Percentiles rank a stretch among this genome's conserved stretches.
phyloP scores from a whole-genome alignment of 495 filamentous ascomycete genomes.

The Clohesyomyces aquaticus region DNA sequence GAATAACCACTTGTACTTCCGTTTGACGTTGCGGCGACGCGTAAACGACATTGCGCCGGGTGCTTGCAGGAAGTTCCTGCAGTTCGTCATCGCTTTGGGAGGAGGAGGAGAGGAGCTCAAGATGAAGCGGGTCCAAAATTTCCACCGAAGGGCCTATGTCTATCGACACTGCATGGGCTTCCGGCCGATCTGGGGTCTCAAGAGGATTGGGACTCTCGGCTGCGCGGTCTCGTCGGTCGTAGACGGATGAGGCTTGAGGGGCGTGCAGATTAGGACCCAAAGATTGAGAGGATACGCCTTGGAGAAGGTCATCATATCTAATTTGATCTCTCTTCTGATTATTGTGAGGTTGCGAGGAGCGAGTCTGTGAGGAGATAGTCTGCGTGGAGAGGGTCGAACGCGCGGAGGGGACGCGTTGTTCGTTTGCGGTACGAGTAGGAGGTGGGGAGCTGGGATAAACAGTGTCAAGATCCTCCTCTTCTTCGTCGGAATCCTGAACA shows the following conservation, averaged over 20 bases:
- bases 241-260: background rate
- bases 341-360: background rate
- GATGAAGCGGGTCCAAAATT: background rate
- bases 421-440: background rate
- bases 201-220: conserved; percentile 31
- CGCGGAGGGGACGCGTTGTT: conserved; percentile 1
- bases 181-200: background rate
- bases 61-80: conserved; percentile 19
- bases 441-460: conserved; percentile 4
- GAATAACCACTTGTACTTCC: conserved; percentile 22
- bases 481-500: conserved; percentile 40
- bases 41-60: background rate
- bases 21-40: conserved; percentile 15
- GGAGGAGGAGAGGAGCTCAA: conserved; percentile 14
- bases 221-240: background rate
- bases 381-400: background rate
- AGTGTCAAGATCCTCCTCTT: conserved; percentile 38
- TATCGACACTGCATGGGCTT: background rate
- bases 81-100: conserved; percentile 15
- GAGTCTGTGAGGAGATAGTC: background rate
- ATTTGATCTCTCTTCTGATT: no score
- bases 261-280: background rate
- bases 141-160: background rate
- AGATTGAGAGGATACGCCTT: background rate
- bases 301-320: background rate